A percentile compares a stretch with the other conserved stretches of the same genome.
These are phyloP conservation scores for Hypoxylon sp. DNA, from an alignment of 2,329 filamentous ascomycete genomes.

Conservation along the genomic window DNA sequence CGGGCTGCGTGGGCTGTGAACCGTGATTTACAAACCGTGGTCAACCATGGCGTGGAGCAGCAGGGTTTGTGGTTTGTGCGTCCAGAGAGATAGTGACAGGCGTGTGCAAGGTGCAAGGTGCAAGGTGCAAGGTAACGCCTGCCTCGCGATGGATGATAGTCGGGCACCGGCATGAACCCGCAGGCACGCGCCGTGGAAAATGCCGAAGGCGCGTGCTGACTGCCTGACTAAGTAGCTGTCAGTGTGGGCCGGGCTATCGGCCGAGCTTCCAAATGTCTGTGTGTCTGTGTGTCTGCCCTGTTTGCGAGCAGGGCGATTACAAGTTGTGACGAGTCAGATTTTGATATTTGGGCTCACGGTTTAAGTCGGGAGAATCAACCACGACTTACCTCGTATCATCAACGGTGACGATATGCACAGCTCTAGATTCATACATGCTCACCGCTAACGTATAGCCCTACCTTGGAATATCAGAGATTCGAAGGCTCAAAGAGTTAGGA, in stretches of 20 bases:
- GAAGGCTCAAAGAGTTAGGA: neutral
- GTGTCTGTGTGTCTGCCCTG: neutral
- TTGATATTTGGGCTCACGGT: conserved; percentile 15
- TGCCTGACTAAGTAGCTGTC: conserved; percentile 2
- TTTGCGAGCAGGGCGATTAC: conserved; percentile 1
- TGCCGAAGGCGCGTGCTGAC: conserved; percentile 34
- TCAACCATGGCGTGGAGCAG: conserved; percentile 11
- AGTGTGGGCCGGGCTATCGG: conserved; percentile 6
- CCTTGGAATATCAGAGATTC: neutral
- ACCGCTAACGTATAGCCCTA: neutral
- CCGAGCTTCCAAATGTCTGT: conserved; percentile 8
- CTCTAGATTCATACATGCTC: neutral
- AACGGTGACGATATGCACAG: neutral
- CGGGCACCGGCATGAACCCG: conserved; percentile 34
- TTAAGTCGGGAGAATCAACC: conserved; percentile 22
- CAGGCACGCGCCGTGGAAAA: conserved; percentile 32
- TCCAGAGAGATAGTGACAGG: neutral
- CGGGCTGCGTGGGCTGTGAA: conserved; percentile 1
- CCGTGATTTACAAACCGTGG: neutral
- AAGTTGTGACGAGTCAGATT: conserved; percentile 20
- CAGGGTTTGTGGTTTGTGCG: conserved; percentile 3
- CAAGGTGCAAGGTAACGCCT: neutral
- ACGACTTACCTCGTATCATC: conserved; percentile 5
- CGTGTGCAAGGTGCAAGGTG: neutral
- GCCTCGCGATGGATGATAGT: conserved; percentile 13